Base-by-base conservation (phyloP, 1,284 basidiomycete genomes). In the Hymenochaete sp. region DNA sequence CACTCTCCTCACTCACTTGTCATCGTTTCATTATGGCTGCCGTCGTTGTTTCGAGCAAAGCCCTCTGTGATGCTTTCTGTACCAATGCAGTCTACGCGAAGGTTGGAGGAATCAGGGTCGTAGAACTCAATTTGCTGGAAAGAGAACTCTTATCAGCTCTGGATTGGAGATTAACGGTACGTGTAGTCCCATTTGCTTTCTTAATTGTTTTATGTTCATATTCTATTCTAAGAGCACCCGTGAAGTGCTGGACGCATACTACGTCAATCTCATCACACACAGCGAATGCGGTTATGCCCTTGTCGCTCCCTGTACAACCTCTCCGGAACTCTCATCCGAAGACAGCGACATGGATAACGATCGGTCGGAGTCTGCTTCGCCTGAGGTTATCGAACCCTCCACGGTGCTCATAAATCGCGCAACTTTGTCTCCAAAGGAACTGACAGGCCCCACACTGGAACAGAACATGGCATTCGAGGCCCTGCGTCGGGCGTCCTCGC, bases 21-120 rank as follows among this genome's bases (percentile, higher is more conserved):
- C 93, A 96, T 67, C 89, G 92, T 45, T 96, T 96, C 67, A 74
- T 93, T 59, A 95, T 95, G 65, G 77, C 92, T 42, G 78, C 90
- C 54, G 82, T 93, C 59, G 79, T 84, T 31, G 82, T 93, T 45
- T 81, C 88, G 47, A 85, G 79, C 64, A 96, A 97, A 65, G 88
- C 89, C 1, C 77, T 95, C 44, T 93, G 87, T 64, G 93, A 97
- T 66, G 78, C 82, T 14, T 96, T 96, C 62, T 93, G 88, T 67
- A 89, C 88, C 37, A 96, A 96, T 62, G 77, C 77, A 42, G 78
- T 92, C 58, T 96, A 96, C 65, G 89, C 93, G 55, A 87, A 85
- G 67, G 91, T 97, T 28, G 93, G 93, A 53, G 93, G 93, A 42
- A 91, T 96, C 60, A 81, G 87, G 54, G 71, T 91, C 44, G 71